A percentile compares a stretch with the other conserved stretches of the same genome.
These are phyloP conservation scores for Gnomoniopsis sp. DNA, from an alignment of 2,329 filamentous ascomycete species.

Conservation along the genomic window DNA sequence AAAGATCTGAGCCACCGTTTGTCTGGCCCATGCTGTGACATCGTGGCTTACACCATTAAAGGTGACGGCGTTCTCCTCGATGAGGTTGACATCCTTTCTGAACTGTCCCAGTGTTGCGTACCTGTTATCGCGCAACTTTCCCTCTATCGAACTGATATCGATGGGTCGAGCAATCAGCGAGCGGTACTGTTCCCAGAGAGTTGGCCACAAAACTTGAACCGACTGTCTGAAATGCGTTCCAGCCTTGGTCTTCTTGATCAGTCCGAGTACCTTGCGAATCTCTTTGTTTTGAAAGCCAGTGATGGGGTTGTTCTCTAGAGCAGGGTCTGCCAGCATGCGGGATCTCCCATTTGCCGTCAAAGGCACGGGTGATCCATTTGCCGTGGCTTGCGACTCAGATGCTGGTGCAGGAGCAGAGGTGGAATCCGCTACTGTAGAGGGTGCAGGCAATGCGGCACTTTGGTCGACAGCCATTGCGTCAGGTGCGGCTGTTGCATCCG, in stretches of 20 bases:
- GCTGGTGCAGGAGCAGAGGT: conserved; percentile 24
- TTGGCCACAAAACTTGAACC: conserved; percentile 72
- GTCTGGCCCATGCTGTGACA: conserved; percentile 57
- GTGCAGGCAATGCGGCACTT: conserved; percentile 23
- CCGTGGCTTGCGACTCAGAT: conserved; percentile 25
- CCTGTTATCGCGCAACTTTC: conserved; percentile 65
- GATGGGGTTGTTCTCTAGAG: conserved; percentile 47
- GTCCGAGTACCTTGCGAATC: conserved; percentile 63
- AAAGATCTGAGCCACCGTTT: conserved; percentile 55
- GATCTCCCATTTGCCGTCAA: conserved; percentile 25
- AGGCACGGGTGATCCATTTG: conserved; percentile 28
- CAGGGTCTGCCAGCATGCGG: conserved; percentile 38
- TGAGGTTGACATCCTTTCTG: conserved; percentile 69
- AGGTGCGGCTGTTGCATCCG: conserved; percentile 27
- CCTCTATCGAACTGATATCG: conserved; percentile 80
- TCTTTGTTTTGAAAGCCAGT: conserved; percentile 59
- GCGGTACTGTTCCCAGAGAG: conserved; percentile 68
- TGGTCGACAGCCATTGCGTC: conserved; percentile 28
- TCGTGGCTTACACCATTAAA: conserved; percentile 83
- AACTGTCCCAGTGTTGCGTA: conserved; percentile 73
- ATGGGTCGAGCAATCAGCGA: conserved; percentile 63
- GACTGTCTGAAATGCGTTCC: conserved; percentile 73
- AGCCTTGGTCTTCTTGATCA: conserved; percentile 82
- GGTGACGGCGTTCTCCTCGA: conserved; percentile 71
- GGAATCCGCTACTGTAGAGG: conserved; percentile 28